Evolutionary conservation across 2,329 filamentous ascomycete genomes (phyloP).

Genomic region (Monosporascus sp.): DNA sequence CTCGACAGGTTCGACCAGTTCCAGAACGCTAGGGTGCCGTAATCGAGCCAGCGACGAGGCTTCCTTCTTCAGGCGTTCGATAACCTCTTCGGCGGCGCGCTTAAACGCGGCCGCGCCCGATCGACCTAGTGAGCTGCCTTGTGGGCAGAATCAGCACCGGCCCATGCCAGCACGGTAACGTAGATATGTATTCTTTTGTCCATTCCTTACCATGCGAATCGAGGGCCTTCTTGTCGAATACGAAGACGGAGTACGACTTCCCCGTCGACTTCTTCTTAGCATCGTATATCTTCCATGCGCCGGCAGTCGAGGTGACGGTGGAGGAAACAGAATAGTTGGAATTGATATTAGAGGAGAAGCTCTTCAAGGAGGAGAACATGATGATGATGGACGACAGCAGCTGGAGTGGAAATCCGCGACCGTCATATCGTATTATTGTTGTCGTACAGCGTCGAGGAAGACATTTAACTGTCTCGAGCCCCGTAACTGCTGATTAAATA

Average conservation of each 20-base stretch:
- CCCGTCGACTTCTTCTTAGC: constrained; percentile 94
- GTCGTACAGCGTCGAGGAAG: constrained; percentile 6
- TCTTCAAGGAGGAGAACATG: constrained; percentile 95
- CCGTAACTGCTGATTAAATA: no score
- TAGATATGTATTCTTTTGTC: neutral
- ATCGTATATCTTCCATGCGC: constrained; percentile 96
- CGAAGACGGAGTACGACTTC: constrained; percentile 83
- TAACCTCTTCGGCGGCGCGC: constrained; percentile 78
- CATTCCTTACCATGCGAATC: constrained; percentile 51
- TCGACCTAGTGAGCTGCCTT: constrained; percentile 51
- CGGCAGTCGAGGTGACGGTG: constrained; percentile 71
- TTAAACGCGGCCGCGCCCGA: constrained; percentile 67
- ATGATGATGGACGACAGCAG: constrained; percentile 58
- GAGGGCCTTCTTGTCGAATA: constrained; percentile 86
- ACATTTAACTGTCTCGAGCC: constrained; percentile 7
- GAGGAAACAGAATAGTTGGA: constrained; percentile 83
- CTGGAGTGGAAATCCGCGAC: constrained; percentile 11
- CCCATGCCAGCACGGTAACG: neutral
- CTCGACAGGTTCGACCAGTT: constrained; percentile 91
- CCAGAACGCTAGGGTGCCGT: constrained; percentile 85
- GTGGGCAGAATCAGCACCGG: neutral
- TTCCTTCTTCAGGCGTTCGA: constrained; percentile 87
- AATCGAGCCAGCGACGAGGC: constrained; percentile 82
- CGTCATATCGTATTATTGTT: constrained; percentile 21
- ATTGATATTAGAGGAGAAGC: constrained; percentile 86